Conservation (phyloP, 2,329 filamentous ascomycete genomes). For the Septoria petroselini region DNA sequence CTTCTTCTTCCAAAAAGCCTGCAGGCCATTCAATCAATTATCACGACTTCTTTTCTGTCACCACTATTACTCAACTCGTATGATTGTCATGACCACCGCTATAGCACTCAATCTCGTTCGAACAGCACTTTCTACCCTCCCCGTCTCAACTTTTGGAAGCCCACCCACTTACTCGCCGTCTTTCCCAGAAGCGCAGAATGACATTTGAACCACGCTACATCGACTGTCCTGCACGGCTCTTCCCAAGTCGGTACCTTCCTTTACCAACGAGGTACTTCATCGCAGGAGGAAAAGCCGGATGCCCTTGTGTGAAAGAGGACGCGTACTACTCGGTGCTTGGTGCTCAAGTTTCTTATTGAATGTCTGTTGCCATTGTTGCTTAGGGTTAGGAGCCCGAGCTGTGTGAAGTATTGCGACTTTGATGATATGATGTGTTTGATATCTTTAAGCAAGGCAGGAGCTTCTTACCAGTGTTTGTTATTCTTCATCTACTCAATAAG, state of each 20-base stretch:
- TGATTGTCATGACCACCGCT: not conserved
- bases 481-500: not conserved
- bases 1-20: too few species aligned
- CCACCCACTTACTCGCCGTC: constrained; percentile 68
- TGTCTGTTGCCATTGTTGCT: constrained; percentile 44
- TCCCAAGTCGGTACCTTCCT: constrained; percentile 61
- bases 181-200: constrained; percentile 58
- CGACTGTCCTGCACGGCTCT: constrained; percentile 62
- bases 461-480: not conserved
- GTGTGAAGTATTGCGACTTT: not conserved
- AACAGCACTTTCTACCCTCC: constrained; percentile 55
- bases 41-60: too few species aligned
- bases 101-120: constrained; percentile 33
- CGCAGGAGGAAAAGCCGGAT: constrained; percentile 65
- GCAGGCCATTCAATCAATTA: too few species aligned
- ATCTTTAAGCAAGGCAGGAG: not conserved
- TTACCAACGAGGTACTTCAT: constrained; percentile 65
- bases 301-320: constrained; percentile 60
- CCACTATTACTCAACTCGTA: not conserved
- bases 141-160: constrained; percentile 75
- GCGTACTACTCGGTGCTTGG: constrained; percentile 59
- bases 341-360: constrained; percentile 55
- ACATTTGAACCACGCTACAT: constrained; percentile 61
- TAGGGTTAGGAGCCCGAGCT: not conserved
- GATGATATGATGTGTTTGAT: not conserved